Evolutionary conservation across 768 basidiomycete species (phyloP).

Genomic region (Leccinum incarnatum): DNA sequence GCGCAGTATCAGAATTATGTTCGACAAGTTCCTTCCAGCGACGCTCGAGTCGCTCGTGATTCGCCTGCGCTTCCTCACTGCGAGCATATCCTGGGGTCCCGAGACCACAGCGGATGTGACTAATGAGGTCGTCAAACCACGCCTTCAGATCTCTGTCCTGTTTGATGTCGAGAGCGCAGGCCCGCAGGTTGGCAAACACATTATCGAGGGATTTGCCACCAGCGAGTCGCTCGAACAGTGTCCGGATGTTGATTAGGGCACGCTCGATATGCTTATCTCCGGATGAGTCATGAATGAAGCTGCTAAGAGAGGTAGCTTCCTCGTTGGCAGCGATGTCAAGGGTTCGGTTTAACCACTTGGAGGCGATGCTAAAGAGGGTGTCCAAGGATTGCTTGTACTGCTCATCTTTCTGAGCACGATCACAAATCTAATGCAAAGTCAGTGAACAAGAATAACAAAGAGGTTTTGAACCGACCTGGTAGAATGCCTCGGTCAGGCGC

Average conservation of each 20-base stretch:
- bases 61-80: conserved; percentile 41
- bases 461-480: conserved; percentile 39
- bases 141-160: conserved; percentile 50
- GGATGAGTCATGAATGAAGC: conserved; percentile 54
- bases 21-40: conserved; percentile 53
- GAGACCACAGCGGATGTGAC: conserved; percentile 43
- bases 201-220: conserved; percentile 47
- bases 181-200: conserved; percentile 41
- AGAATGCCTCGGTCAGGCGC: conserved; percentile 50
- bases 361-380: conserved; percentile 53
- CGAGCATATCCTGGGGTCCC: conserved; percentile 51
- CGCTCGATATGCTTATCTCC: conserved; percentile 43
- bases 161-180: conserved; percentile 47
- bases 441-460: neutral
- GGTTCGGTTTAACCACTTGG: conserved; percentile 54
- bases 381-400: conserved; percentile 56
- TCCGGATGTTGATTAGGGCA: conserved; percentile 42
- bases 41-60: conserved; percentile 42
- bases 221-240: conserved; percentile 53
- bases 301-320: conserved; percentile 44
- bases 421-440: conserved; percentile 46
- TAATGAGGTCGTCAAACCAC: conserved; percentile 57
- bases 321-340: conserved; percentile 50
- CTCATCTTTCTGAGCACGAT: conserved; percentile 60
- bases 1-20: conserved; percentile 38